Conservation (phyloP, 208 protist species). For the Acanthamoeba polyphaga region DNA sequence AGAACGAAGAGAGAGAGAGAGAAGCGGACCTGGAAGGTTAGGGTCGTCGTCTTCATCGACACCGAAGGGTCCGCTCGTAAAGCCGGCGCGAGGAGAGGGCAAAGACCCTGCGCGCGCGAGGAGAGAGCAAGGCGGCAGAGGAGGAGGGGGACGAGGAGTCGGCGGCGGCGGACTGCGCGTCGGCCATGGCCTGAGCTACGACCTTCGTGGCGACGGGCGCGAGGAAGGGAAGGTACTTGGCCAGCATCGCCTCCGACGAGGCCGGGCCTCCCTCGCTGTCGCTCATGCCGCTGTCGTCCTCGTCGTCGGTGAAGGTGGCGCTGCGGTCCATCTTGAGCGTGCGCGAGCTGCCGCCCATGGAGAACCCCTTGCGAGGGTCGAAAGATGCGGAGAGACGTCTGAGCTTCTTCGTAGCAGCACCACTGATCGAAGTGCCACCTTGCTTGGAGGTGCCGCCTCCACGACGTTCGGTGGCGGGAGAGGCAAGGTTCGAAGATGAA, state of each 20-base stretch:
- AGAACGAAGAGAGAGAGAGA: neutral
- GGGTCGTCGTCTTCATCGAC: neutral
- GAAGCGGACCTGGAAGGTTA: neutral
- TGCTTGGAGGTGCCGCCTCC: neutral
- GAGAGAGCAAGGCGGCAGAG: neutral
- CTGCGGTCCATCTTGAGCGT: neutral
- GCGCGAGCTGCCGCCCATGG: neutral
- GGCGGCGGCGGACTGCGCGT: neutral
- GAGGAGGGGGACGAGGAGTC: neutral
- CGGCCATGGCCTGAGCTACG: neutral
- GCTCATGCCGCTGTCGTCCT: neutral
- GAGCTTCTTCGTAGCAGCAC: neutral
- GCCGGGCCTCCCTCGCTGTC: neutral
- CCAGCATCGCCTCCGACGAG: constrained; percentile 31
- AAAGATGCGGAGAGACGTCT: constrained; percentile 15
- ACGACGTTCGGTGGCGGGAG: neutral
- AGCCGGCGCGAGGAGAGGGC: neutral
- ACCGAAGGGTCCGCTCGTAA: neutral
- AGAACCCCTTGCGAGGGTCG: neutral
- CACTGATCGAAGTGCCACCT: neutral
- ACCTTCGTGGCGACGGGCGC: neutral
- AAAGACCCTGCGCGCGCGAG: neutral
- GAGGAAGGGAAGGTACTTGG: constrained; percentile 47
- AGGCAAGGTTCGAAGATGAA: neutral
- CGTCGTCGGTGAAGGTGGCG: neutral